Conservation (phyloP, 2,329 filamentous ascomycete species). For the Claviceps sorghi region DNA sequence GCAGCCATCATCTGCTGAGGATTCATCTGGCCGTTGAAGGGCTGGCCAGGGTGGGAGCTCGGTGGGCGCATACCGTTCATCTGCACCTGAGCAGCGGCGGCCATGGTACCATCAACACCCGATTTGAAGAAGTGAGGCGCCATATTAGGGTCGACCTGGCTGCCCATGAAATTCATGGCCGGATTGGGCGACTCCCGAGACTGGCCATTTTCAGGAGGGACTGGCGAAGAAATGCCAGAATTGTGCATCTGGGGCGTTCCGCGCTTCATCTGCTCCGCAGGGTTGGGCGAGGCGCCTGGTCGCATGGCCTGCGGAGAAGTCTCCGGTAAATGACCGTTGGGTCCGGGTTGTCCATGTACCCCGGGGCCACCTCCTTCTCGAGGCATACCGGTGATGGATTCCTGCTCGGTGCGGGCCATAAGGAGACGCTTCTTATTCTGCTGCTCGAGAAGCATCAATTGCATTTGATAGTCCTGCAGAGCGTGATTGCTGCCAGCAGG, state of each 20-base stretch:
- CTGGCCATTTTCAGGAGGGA: conserved; percentile 49
- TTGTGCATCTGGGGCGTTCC: conserved; percentile 60
- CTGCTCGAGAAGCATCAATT: conserved; percentile 73
- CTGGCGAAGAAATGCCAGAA: conserved; percentile 53
- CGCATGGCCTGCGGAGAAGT: conserved; percentile 56
- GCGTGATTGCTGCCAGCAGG: conserved; percentile 56
- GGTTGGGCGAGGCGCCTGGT: conserved; percentile 60
- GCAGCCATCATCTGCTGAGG: conserved; percentile 45
- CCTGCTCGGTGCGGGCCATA: conserved; percentile 71
- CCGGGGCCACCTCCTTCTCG: conserved; percentile 33
- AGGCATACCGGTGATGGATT: conserved; percentile 37
- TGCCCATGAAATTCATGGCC: conserved; percentile 47
- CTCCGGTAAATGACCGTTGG: conserved; percentile 53
- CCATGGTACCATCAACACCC: conserved; percentile 40
- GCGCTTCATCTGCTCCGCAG: conserved; percentile 65
- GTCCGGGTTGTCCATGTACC: conserved; percentile 39
- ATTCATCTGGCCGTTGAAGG: conserved; percentile 44
- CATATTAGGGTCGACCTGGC: conserved; percentile 48
- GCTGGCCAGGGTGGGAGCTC: conserved; percentile 48
- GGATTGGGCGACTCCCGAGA: conserved; percentile 51
- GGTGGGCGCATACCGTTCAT: conserved; percentile 58
- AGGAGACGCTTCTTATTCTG: conserved; percentile 77
- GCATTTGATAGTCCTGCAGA: conserved; percentile 79
- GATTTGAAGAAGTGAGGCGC: conserved; percentile 43
- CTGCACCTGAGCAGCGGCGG: conserved; percentile 28